Evolutionary conservation across 2,329 filamentous ascomycete species (phyloP).

Genomic region (Alternaria burnsii): DNA sequence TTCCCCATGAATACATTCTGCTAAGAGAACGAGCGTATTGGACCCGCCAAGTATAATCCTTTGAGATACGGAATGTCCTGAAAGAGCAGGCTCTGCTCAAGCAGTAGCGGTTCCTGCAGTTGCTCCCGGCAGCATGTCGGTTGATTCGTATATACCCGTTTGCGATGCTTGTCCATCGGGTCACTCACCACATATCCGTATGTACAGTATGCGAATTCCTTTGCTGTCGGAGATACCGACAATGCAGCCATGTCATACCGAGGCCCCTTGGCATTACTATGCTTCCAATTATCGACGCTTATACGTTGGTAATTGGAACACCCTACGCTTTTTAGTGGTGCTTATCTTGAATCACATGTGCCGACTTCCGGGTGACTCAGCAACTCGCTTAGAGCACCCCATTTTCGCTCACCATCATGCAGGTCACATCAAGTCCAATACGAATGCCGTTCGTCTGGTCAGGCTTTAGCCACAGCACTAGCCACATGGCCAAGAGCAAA

Average conservation of each 20-base stretch:
- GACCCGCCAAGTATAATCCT: conserved; percentile 9
- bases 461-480: conserved; percentile 16
- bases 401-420: not conserved
- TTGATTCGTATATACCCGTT: not conserved
- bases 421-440: not conserved
- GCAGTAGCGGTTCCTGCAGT: not conserved
- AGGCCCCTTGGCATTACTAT: conserved; percentile 16
- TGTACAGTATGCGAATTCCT: not conserved
- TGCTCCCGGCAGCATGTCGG: not conserved
- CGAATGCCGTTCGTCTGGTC: not conserved
- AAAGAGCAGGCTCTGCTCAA: conserved; percentile 10
- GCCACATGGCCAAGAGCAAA: conserved; percentile 14
- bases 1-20: conserved; percentile 12
- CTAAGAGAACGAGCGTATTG: conserved; percentile 7
- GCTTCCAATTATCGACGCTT: conserved; percentile 7
- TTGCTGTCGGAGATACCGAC: conserved; percentile 7
- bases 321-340: conserved; percentile 9
- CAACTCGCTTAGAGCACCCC: conserved; percentile 1
- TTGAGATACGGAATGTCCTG: not conserved
- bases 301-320: conserved; percentile 7
- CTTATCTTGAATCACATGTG: conserved; percentile 6
- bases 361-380: conserved; percentile 19
- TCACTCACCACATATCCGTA: conserved; percentile 1
- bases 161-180: not conserved
- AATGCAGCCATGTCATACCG: conserved; percentile 19